phyloP scores from a whole-genome alignment of 371 early-diverging fungal genomes.

The Lichtheimia hyalospora region DNA sequence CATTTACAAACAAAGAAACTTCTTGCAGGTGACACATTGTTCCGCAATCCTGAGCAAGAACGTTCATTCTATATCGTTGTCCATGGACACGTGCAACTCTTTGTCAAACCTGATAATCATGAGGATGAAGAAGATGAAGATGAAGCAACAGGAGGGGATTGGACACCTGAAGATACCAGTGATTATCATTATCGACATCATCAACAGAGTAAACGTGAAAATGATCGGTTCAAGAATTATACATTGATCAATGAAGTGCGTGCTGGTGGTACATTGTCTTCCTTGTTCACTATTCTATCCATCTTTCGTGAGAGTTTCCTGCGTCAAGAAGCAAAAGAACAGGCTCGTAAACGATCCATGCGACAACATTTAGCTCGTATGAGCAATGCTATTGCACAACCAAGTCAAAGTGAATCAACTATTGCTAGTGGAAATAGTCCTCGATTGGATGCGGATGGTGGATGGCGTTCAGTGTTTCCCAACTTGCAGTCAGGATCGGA shows the following conservation, averaged over 20 bases:
- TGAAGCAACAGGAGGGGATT: not conserved
- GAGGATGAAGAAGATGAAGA: conserved; percentile 25
- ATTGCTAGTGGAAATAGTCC: not conserved
- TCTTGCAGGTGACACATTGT: conserved; percentile 85
- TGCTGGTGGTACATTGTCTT: conserved; percentile 89
- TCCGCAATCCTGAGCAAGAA: conserved; percentile 74
- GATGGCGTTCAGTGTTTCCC: conserved; percentile 50
- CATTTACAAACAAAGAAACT: conserved; percentile 85
- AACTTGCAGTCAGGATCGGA: conserved; percentile 29
- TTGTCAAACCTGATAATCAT: conserved; percentile 45
- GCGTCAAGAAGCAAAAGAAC: conserved; percentile 52
- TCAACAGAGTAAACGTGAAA: not conserved
- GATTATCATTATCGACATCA: no score
- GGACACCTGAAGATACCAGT: conserved; percentile 7
- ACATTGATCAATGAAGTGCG: conserved; percentile 87
- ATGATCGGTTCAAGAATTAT: conserved; percentile 55
- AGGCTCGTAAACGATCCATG: conserved; percentile 30
- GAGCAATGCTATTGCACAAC: conserved; percentile 4
- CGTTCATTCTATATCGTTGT: conserved; percentile 91
- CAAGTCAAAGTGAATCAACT: not conserved
- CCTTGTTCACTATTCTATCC: conserved; percentile 89
- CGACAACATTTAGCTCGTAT: conserved; percentile 4
- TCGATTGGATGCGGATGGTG: conserved; percentile 15
- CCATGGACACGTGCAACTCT: conserved; percentile 91
- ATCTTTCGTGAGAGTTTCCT: conserved; percentile 84